Percentiles rank a stretch among this genome's conserved stretches.
These are phyloP conservation scores for Wickerhamomyces chambardii DNA, from an alignment of 805 yeast species.

Conservation along the genomic window DNA sequence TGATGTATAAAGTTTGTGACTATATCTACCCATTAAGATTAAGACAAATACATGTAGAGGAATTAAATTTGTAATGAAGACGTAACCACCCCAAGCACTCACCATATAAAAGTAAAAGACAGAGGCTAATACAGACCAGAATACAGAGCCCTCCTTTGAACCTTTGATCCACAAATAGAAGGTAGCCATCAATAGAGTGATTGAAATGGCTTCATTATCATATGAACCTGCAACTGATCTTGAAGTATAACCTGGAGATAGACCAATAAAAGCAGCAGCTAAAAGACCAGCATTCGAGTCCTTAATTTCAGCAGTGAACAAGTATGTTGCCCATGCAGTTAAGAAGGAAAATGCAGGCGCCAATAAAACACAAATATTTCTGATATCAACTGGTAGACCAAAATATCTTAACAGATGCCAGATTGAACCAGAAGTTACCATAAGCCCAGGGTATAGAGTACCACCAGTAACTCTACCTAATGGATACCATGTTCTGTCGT, in stretches of 20 bases:
- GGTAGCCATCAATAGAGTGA: slow-evolving; percentile 90
- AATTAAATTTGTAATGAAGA: slow-evolving; percentile 94
- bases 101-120: slow-evolving; percentile 96
- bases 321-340: slow-evolving; percentile 84
- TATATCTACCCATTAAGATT: slow-evolving; percentile 90
- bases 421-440: slow-evolving; percentile 93
- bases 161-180: slow-evolving; percentile 96
- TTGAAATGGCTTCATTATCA: slow-evolving; percentile 98
- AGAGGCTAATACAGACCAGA: slow-evolving; percentile 79
- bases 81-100: slow-evolving; percentile 99
- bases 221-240: slow-evolving; percentile 98
- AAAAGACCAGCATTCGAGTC: slow-evolving; percentile 83
- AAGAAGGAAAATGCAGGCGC: slow-evolving; percentile 96
- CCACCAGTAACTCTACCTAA: slow-evolving; percentile 99
- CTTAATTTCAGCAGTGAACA: slow-evolving; percentile 84
- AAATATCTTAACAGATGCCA: slow-evolving; percentile 60
- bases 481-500: slow-evolving; percentile 98
- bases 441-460: slow-evolving; percentile 93
- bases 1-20: slow-evolving; percentile 73
- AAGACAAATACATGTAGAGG: slow-evolving; percentile 92
- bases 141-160: slow-evolving; percentile 80
- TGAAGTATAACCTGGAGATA: slow-evolving; percentile 97
- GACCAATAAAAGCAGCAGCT: slow-evolving; percentile 92
- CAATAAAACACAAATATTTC: slow-evolving; percentile 90
- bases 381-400: slow-evolving; percentile 83